Evolutionary conservation across 2,329 filamentous ascomycete genomes (phyloP), one percentile per base, ranked within the genome.

Genomic region (Ceratocystis ficicola): DNA sequence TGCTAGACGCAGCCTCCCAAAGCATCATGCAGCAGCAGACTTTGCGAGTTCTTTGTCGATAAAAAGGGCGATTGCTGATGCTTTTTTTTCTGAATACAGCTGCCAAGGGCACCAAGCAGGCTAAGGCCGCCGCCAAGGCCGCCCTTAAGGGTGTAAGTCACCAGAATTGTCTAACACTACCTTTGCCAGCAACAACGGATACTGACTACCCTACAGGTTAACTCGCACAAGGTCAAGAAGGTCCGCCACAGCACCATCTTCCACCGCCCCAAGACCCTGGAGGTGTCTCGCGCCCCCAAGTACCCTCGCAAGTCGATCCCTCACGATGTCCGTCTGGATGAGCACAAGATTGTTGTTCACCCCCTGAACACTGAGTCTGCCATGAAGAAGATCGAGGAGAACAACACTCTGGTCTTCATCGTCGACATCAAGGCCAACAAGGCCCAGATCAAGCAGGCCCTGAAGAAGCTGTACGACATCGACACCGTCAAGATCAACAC

Each of bases 381-480:
- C 76, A 97, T 99, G 93, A 99, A 99, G 90, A 96, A 96, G 89
- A 96, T 99, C 74, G 94, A 99, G 85, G 94, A 99, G 88, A 92
- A 99, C 87, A 99, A 99, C 86, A 99, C 94, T 72, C 86, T 99
- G 64, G 90, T 95, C 77, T 96, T 96, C 85, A 95, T 96, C 73
- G 90, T 95, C 76, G 89, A 96, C 73, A 82, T 93, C 79, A 95
- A 95, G 88, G 87, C 93, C 79, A 99, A 99, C 87, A 99, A 99
- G 90, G 87, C 91, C 77, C 94, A 99, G 84, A 99, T 99, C 83
- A 96, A 96, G 86, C 83, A 86, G 75, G 89, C 93, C 70, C 83
- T 99, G 73, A 99, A 97, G 91, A 96, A 94, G 87, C 88, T 97
- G 72, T 99, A 99, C 80, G 94, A 97, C 79, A 94, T 99, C 72